phyloP scores from a whole-genome alignment of 23 red algal species.

The Chondrus crispus region DNA sequence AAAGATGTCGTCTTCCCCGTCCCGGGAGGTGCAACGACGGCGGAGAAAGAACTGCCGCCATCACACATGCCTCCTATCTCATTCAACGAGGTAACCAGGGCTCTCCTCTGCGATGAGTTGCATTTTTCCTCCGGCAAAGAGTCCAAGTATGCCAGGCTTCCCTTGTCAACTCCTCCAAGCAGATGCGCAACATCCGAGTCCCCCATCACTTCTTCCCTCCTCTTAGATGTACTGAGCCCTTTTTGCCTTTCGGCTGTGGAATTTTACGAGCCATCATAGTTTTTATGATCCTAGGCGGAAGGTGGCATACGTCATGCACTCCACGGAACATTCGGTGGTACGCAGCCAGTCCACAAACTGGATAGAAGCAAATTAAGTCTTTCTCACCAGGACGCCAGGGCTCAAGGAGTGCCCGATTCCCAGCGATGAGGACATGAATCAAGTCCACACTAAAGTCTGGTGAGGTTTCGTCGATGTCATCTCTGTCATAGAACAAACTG shows the following conservation, averaged over 20 bases:
- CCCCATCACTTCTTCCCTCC: too few relatives aligned
- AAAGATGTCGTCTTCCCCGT: neutral
- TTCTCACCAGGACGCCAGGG: too few relatives aligned
- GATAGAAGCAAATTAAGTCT: too few relatives aligned
- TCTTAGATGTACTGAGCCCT: too few relatives aligned
- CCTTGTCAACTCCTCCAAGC: neutral
- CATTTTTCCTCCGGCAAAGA: neutral
- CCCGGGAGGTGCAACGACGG: neutral
- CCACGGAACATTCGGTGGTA: neutral
- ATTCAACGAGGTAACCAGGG: neutral
- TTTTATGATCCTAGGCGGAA: neutral
- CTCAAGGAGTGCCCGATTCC: too few relatives aligned
- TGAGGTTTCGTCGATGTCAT: too few relatives aligned
- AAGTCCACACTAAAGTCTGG: too few relatives aligned
- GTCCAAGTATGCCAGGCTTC: neutral
- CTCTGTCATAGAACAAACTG: too few relatives aligned
- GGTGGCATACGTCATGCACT: neutral
- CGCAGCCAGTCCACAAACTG: too few relatives aligned
- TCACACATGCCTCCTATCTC: neutral
- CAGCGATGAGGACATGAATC: too few relatives aligned
- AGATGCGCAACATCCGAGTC: too few relatives aligned
- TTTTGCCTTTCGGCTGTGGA: too few relatives aligned
- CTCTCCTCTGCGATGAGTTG: neutral
- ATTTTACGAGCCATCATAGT: neutral
- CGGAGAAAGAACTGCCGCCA: neutral